Evolutionary conservation across 805 yeast genomes (phyloP), one percentile per base, ranked within the genome.

Genomic region (Candida mattraensis): DNA sequence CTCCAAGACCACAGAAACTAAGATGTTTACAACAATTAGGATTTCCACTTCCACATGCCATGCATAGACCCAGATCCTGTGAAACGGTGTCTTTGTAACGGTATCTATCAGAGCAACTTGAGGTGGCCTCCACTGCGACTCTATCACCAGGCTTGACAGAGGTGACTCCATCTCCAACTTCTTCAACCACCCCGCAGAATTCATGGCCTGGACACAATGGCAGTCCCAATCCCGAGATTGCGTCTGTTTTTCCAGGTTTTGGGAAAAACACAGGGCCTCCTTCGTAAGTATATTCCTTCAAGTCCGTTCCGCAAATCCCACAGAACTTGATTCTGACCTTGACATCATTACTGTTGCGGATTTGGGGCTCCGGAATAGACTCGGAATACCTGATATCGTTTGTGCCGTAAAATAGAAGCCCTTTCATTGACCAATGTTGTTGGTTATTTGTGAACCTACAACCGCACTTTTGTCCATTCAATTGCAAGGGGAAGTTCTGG

Each of bases 301-400:
- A 53, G 48, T 76, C 81, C 6, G 75, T 63, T n/a, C 81, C 82
- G 46, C 82, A 76, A 31, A 76, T 74, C 1, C 80, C 81, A 42
- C 78, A 70, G 54, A 63, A 74, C 7, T 63, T 51, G n/a, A 72
- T 64, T 15, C 65, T 70, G 18, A 73, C 47, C 10, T 69, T 56
- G n/a, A 72, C 57, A 31, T 72, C 76, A 21, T 64, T 58, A 56
- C 15, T 58, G 51, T 3, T 40, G 29, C 15, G 18, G 29, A 70
- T 58, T 21, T 44, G 28, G 3, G 76, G 76, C 28, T 59, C 68
- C 8, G 57, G 51, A 15, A 37, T 37, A 10, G 41, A 28, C 13
- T 43, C 41, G 5, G 42, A 44, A 24, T 44, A 51, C 10, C 53
- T 28, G n/a, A 53, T 34, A 24, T 51, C 54, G 17, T 39, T 44